phyloP scores from a whole-genome alignment of 2,329 filamentous ascomycete genomes.

The Didymella glomerata region DNA sequence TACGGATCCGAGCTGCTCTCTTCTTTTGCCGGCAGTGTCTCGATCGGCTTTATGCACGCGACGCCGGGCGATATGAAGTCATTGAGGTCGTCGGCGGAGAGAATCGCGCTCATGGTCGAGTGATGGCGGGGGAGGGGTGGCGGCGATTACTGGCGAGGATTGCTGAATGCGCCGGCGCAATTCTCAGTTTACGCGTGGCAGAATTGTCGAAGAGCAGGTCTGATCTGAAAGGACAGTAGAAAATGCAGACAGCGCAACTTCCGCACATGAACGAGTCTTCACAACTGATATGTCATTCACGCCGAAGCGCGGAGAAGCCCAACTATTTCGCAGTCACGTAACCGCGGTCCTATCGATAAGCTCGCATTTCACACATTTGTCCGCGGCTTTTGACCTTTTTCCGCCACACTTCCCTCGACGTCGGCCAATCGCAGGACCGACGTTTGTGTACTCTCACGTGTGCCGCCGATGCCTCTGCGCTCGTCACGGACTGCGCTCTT shows the following conservation, averaged over 20 bases:
- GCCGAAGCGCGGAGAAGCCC: slow-evolving; percentile 35
- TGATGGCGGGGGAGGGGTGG: slow-evolving; percentile 26
- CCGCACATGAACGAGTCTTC: not conserved
- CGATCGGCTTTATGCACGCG: slow-evolving; percentile 96
- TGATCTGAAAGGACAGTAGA: slow-evolving; percentile 8
- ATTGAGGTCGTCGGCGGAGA: slow-evolving; percentile 95
- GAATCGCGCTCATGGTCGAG: slow-evolving; percentile 86
- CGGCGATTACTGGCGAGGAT: slow-evolving; percentile 2
- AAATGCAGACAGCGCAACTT: not conserved
- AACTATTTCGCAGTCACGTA: slow-evolving; percentile 31
- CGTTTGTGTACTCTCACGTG: slow-evolving; percentile 26
- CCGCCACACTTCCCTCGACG: slow-evolving; percentile 26
- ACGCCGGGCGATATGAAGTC: slow-evolving; percentile 98
- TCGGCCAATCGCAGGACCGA: slow-evolving; percentile 11
- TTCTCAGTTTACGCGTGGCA: not conserved
- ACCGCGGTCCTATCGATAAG: slow-evolving; percentile 46
- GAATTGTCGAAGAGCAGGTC: not conserved
- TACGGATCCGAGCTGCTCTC: slow-evolving; percentile 64
- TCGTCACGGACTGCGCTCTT: slow-evolving; percentile 1
- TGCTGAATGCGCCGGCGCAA: slow-evolving; percentile 23
- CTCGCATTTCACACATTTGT: slow-evolving; percentile 24
- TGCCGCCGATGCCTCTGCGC: slow-evolving; percentile 1
- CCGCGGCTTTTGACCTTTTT: slow-evolving; percentile 34
- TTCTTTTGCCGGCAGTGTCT: slow-evolving; percentile 76
- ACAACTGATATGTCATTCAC: slow-evolving; percentile 18